Evolutionary conservation across 2,329 filamentous ascomycete genomes (phyloP).

Genomic region (Fusarium siculi): DNA sequence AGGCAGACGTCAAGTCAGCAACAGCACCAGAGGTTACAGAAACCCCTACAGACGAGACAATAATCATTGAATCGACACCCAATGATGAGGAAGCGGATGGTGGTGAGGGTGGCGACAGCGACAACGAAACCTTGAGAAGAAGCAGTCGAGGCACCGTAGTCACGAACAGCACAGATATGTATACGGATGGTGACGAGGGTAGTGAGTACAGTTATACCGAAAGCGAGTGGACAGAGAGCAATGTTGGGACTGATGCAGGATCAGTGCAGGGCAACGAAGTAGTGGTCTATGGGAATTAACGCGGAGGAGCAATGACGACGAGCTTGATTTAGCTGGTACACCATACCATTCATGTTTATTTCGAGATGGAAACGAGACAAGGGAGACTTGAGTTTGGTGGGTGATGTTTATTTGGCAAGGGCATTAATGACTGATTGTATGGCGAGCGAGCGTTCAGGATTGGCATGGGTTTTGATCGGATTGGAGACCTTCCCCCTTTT

Average conservation of each 20-base stretch:
- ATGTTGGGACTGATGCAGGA: constrained; percentile 43
- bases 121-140: constrained; percentile 61
- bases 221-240: constrained; percentile 63
- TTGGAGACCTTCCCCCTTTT: background rate
- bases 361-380: background rate
- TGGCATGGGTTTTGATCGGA: constrained; percentile 19
- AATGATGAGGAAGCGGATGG: constrained; percentile 38
- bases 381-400: background rate
- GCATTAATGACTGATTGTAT: constrained; percentile 14
- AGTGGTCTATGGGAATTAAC: constrained; percentile 47
- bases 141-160: constrained; percentile 62
- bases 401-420: background rate
- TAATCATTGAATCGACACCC: constrained; percentile 35
- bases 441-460: constrained; percentile 19
- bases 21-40: constrained; percentile 30
- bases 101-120: constrained; percentile 54
- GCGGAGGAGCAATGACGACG: constrained; percentile 19
- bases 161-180: constrained; percentile 53
- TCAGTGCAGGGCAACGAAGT: constrained; percentile 49
- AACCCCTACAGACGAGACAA: constrained; percentile 39
- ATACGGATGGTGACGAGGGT: constrained; percentile 51
- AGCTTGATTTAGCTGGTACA: constrained; percentile 26
- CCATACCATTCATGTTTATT: constrained; percentile 27
- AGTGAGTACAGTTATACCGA: constrained; percentile 55
- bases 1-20: constrained; percentile 42